Conservation (phyloP, 225 moss, liverwort and hornwort species). For the Asterella californica region DNA sequence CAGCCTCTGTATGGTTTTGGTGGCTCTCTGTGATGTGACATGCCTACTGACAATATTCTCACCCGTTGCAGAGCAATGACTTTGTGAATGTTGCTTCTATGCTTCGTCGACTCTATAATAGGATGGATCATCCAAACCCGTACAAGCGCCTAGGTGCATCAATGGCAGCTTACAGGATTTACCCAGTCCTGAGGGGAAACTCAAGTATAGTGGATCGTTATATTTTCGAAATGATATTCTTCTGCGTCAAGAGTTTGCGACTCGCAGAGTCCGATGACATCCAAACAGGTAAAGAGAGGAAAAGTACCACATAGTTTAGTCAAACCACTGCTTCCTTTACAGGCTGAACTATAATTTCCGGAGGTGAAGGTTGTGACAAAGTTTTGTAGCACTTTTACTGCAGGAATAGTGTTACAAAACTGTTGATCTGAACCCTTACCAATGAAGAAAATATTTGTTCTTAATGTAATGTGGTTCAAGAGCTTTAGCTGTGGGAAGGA, state of each 20-base stretch:
- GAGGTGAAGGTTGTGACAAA: neutral
- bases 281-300: slow-evolving; percentile 60
- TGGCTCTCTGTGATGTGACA: neutral
- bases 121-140: slow-evolving; percentile 94
- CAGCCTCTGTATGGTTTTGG: neutral
- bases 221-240: slow-evolving; percentile 83
- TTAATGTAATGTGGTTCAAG: too few species aligned
- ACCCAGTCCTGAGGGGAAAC: slow-evolving; percentile 76
- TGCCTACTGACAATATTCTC: slow-evolving; percentile 3
- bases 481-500: neutral
- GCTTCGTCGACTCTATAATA: slow-evolving; percentile 80
- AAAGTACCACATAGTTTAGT: neutral
- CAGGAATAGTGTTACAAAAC: neutral
- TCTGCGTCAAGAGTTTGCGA: slow-evolving; percentile 81
- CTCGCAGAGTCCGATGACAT: slow-evolving; percentile 77
- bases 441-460: neutral
- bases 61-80: slow-evolving; percentile 57
- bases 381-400: neutral
- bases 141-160: slow-evolving; percentile 85
- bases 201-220: slow-evolving; percentile 73
- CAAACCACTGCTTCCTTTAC: neutral
- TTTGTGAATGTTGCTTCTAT: slow-evolving; percentile 89
- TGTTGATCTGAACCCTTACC: neutral
- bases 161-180: slow-evolving; percentile 83
- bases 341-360: neutral